A percentile compares a stretch with the other conserved stretches of the same genome.
These are phyloP conservation scores for Strobilomyces echinocephalus DNA, from an alignment of 768 basidiomycete species.

Conservation along the genomic window DNA sequence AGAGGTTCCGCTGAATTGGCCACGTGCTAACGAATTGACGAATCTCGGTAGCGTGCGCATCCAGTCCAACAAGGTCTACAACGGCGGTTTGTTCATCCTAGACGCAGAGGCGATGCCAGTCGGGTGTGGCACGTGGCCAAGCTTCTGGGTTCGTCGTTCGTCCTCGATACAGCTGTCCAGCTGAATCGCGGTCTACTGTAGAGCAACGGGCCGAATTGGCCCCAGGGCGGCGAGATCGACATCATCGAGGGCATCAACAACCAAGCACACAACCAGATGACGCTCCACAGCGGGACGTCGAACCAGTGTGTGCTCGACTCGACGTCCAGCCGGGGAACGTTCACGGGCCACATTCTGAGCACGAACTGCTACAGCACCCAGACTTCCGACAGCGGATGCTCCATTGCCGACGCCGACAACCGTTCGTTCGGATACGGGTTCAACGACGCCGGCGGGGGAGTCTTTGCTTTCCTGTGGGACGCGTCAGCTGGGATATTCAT, in stretches of 20 bases:
- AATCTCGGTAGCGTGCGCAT: conserved; percentile 54
- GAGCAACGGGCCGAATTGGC: conserved; percentile 53
- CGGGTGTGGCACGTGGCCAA: conserved; percentile 61
- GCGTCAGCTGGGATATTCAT: conserved; percentile 41
- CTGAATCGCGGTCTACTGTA: conserved; percentile 7
- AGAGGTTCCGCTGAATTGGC: conserved; percentile 10
- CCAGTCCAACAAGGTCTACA: conserved; percentile 52
- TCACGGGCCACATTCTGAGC: conserved; percentile 21
- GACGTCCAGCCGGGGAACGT: conserved; percentile 10
- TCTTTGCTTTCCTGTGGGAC: conserved; percentile 57
- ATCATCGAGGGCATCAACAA: conserved; percentile 69
- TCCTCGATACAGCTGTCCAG: background rate
- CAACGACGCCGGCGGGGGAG: conserved; percentile 41
- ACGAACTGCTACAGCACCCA: conserved; percentile 38
- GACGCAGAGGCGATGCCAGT: conserved; percentile 66
- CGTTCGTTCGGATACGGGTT: conserved; percentile 38
- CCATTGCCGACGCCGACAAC: conserved; percentile 36
- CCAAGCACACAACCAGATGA: conserved; percentile 54
- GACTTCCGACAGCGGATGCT: conserved; percentile 46
- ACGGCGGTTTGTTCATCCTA: conserved; percentile 64
- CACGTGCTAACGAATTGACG: background rate
- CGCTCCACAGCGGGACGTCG: conserved; percentile 53
- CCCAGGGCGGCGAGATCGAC: conserved; percentile 59
- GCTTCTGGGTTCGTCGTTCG: conserved; percentile 42
- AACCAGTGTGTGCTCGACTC: conserved; percentile 26